Conservation (phyloP, 768 basidiomycete species). For the Pholiota molesta region DNA sequence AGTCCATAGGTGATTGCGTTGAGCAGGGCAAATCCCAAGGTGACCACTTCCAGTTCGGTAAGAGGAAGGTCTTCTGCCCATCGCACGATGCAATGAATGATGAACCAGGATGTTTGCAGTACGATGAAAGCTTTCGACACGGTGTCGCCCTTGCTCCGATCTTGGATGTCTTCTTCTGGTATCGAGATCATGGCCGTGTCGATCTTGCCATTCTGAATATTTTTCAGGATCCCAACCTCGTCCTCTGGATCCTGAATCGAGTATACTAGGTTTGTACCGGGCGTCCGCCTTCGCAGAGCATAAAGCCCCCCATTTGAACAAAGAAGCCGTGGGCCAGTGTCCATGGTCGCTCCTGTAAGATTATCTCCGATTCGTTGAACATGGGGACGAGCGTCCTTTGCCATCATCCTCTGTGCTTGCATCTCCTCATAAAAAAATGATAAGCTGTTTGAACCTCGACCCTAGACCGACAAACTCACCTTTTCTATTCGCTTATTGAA, state of each 20-base stretch:
- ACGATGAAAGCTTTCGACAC: slow-evolving; percentile 34
- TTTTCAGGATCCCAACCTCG: slow-evolving; percentile 1
- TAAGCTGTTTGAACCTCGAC: neutral
- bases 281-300: slow-evolving; percentile 23
- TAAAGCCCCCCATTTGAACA: slow-evolving; percentile 19
- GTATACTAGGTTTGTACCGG: neutral
- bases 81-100: slow-evolving; percentile 29
- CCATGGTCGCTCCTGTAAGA: neutral
- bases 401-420: neutral
- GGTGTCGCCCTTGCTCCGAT: slow-evolving; percentile 32
- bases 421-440: neutral
- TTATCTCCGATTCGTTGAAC: neutral
- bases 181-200: slow-evolving; percentile 5
- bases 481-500: neutral
- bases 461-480: neutral
- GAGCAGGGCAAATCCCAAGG: slow-evolving; percentile 33
- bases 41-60: slow-evolving; percentile 38
- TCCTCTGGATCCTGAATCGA: neutral
- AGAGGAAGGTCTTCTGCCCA: slow-evolving; percentile 23
- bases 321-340: slow-evolving; percentile 15
- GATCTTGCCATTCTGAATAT: slow-evolving; percentile 11
- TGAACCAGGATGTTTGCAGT: slow-evolving; percentile 37
- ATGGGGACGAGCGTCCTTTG: neutral
- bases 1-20: slow-evolving; percentile 31
- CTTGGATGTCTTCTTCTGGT: slow-evolving; percentile 21